Percentiles rank a stretch among this genome's conserved stretches.
Conservation (phyloP, 495 filamentous ascomycete genomes). For the Choiromyces venosus region DNA sequence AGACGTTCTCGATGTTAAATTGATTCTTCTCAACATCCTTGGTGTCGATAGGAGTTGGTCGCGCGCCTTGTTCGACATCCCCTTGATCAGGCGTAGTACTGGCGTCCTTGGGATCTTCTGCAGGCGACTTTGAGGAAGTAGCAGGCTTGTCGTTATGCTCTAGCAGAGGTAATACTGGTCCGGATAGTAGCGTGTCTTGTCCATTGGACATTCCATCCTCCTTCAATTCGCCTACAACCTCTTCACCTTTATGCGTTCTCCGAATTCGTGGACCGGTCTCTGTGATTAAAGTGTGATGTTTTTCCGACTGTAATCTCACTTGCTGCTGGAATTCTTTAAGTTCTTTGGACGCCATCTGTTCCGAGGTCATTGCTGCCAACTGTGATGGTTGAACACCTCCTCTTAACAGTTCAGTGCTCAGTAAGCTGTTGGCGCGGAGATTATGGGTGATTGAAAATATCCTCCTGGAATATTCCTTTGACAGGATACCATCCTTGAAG, state of each 20-base stretch:
- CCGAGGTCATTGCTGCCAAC: conserved; percentile 74
- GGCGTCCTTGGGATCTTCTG: conserved; percentile 21
- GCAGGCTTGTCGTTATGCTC: conserved; percentile 21
- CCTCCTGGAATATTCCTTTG: conserved; percentile 52
- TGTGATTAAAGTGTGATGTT: conserved; percentile 71
- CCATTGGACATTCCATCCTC: conserved; percentile 29
- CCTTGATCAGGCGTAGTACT: conserved; percentile 26
- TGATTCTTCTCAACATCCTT: conserved; percentile 32
- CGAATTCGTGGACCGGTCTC: conserved; percentile 79
- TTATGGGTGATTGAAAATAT: conserved; percentile 68
- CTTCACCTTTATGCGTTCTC: conserved; percentile 92
- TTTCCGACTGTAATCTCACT: conserved; percentile 63
- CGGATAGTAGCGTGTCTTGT: conserved; percentile 22
- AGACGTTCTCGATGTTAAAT: conserved; percentile 56
- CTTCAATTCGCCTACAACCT: conserved; percentile 66
- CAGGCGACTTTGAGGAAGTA: conserved; percentile 34
- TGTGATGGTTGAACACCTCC: conserved; percentile 62
- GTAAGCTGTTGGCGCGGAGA: conserved; percentile 74
- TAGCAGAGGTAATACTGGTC: neutral
- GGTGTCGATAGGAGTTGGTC: conserved; percentile 9
- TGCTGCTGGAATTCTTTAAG: conserved; percentile 71
- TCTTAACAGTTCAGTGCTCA: conserved; percentile 68
- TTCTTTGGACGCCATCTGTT: conserved; percentile 88
- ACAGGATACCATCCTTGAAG: conserved; percentile 44
- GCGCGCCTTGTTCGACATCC: conserved; percentile 16